A percentile compares a stretch with the other conserved stretches of the same genome.
Conservation (phyloP, 352 stramenopile genomes). For the Peronospora tabacina region DNA sequence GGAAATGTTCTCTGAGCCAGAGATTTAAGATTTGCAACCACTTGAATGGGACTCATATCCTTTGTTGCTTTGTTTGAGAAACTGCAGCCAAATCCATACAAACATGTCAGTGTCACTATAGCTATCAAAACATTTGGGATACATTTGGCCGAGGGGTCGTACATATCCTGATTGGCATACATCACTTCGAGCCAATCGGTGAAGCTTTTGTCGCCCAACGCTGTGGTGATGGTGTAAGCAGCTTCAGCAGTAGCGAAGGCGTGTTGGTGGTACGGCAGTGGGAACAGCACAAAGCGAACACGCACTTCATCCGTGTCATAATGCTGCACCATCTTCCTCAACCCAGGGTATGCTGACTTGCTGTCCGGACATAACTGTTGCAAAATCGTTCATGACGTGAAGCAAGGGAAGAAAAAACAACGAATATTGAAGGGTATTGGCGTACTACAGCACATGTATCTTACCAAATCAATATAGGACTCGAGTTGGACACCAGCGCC, state of each 20-base stretch:
- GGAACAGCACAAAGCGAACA: conserved; percentile 67
- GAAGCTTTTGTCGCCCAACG: conserved; percentile 50
- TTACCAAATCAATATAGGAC: conserved; percentile 75
- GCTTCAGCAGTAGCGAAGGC: conserved; percentile 58
- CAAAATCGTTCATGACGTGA: conserved; percentile 8
- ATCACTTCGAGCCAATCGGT: conserved; percentile 69
- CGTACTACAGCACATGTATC: neutral
- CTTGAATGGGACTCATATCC: too few species aligned
- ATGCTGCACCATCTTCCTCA: conserved; percentile 50
- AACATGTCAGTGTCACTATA: conserved; percentile 1
- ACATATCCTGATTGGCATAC: conserved; percentile 73
- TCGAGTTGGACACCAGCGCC: conserved; percentile 70
- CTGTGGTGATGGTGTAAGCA: conserved; percentile 54
- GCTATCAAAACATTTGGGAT: neutral
- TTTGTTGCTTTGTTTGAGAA: too few species aligned
- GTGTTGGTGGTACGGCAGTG: conserved; percentile 72
- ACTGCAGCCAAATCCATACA: neutral
- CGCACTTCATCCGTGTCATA: conserved; percentile 56
- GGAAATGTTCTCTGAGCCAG: conserved; percentile 54
- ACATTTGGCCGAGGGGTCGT: conserved; percentile 11
- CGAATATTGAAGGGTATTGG: neutral
- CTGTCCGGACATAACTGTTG: conserved; percentile 69
- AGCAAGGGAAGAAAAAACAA: neutral
- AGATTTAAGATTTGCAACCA: too few species aligned
- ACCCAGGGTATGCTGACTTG: conserved; percentile 52